Percentiles rank a stretch among this genome's conserved stretches.
These are phyloP conservation scores for Penicillium cinerascens DNA, from an alignment of 495 filamentous ascomycete genomes.

Conservation along the genomic window DNA sequence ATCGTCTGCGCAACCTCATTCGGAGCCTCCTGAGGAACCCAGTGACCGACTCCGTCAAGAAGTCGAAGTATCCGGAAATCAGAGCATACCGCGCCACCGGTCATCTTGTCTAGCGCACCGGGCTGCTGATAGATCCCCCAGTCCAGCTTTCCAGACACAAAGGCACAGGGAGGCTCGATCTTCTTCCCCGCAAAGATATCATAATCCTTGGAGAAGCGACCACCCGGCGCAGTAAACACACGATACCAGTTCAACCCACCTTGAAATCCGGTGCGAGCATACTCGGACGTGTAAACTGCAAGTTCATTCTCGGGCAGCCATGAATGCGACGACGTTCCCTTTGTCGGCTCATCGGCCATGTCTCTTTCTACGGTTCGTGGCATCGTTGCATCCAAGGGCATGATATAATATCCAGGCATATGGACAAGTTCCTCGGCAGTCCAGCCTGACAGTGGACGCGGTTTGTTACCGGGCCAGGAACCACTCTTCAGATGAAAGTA, in stretches of 20 bases:
- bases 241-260: slow-evolving; percentile 71
- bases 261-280: slow-evolving; percentile 64
- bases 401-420: slow-evolving; percentile 68
- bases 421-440: slow-evolving; percentile 50
- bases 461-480: slow-evolving; percentile 53
- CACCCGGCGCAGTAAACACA: slow-evolving; percentile 49
- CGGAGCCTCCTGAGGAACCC: slow-evolving; percentile 64
- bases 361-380: slow-evolving; percentile 47
- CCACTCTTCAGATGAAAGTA: slow-evolving; percentile 69
- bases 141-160: slow-evolving; percentile 57
- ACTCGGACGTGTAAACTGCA: slow-evolving; percentile 57
- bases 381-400: slow-evolving; percentile 57
- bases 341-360: slow-evolving; percentile 50
- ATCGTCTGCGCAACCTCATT: slow-evolving; percentile 51
- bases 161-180: slow-evolving; percentile 59
- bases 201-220: slow-evolving; percentile 44
- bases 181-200: slow-evolving; percentile 58
- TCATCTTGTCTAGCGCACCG: slow-evolving; percentile 57
- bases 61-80: slow-evolving; percentile 49
- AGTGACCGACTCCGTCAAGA: slow-evolving; percentile 61
- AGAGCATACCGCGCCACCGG: slow-evolving; percentile 37
- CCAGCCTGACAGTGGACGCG: slow-evolving; percentile 52
- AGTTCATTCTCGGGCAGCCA: slow-evolving; percentile 60
- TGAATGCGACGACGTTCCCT: slow-evolving; percentile 19
- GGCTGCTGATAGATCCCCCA: slow-evolving; percentile 69